Conservation (phyloP, 345 rosid species). For the Anastatica hierochuntica region DNA sequence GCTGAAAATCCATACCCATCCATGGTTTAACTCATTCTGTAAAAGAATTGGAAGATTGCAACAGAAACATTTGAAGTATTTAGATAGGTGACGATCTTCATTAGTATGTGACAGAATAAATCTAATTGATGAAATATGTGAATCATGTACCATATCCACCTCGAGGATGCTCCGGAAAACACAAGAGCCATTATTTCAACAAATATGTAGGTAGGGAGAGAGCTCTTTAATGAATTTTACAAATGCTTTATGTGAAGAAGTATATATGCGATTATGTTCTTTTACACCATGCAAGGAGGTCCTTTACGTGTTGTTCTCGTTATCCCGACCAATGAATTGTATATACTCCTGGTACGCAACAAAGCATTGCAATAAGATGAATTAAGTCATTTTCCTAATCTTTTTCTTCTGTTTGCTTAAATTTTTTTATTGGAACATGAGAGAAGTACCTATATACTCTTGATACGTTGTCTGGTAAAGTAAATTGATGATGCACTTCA, state of each 20-base stretch:
- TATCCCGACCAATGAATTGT: conserved; percentile 26
- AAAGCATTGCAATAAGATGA: not conserved
- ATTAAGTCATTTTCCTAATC: not conserved
- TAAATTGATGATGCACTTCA: conserved; percentile 53
- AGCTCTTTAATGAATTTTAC: not conserved
- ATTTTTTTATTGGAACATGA: not conserved
- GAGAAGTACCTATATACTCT: conserved; percentile 56
- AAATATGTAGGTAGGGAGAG: conserved; percentile 37
- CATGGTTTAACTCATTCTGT: conserved; percentile 66
- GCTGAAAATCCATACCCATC: conserved; percentile 70
- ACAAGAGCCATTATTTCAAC: conserved; percentile 90
- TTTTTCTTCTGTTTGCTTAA: not conserved
- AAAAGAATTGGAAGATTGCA: not conserved
- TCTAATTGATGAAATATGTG: conserved; percentile 37
- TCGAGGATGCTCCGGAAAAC: conserved; percentile 72
- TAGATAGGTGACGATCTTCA: not conserved
- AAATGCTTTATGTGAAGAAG: not conserved
- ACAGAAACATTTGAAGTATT: not conserved
- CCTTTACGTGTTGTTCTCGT: conserved; percentile 33
- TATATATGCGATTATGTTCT: too few relatives aligned
- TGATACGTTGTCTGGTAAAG: conserved; percentile 32
- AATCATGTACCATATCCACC: conserved; percentile 77
- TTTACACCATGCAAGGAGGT: conserved; percentile 60
- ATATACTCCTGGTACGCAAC: conserved; percentile 30
- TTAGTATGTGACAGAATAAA: too few relatives aligned